These are phyloP conservation scores for Pythium dissotocum DNA, from an alignment of 352 stramenopile species.

Conservation along the genomic window DNA sequence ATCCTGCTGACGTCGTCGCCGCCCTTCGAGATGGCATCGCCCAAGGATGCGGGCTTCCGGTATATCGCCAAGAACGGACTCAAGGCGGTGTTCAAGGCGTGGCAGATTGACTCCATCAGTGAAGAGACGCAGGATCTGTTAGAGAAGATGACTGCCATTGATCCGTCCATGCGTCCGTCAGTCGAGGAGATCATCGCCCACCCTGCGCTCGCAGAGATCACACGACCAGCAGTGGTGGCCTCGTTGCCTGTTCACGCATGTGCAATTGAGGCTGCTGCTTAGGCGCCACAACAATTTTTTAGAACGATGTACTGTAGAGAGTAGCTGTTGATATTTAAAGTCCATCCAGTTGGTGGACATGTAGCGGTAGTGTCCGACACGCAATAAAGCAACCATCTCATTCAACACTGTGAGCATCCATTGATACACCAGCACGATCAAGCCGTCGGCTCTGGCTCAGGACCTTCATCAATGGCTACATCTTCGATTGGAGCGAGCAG, in stretches of 20 bases:
- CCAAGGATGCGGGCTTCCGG: constrained; percentile 86
- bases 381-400: neutral
- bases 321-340: neutral
- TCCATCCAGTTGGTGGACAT: neutral
- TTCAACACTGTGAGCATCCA: neutral
- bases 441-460: constrained; percentile 2
- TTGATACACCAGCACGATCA: neutral
- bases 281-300: neutral
- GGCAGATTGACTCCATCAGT: constrained; percentile 44
- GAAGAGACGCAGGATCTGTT: constrained; percentile 68
- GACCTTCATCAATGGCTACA: neutral
- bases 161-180: constrained; percentile 56
- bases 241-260: constrained; percentile 3
- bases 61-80: constrained; percentile 82
- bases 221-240: neutral
- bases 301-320: neutral
- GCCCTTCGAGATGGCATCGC: constrained; percentile 87
- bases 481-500: constrained; percentile 3
- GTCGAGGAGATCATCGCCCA: constrained; percentile 67
- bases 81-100: constrained; percentile 69
- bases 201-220: constrained; percentile 40
- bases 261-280: neutral
- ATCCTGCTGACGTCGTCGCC: constrained; percentile 93
- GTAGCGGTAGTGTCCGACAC: neutral
- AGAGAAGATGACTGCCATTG: constrained; percentile 67